phyloP scores from a whole-genome alignment of 129 eudicot species.

The Lactuca sativa region DNA sequence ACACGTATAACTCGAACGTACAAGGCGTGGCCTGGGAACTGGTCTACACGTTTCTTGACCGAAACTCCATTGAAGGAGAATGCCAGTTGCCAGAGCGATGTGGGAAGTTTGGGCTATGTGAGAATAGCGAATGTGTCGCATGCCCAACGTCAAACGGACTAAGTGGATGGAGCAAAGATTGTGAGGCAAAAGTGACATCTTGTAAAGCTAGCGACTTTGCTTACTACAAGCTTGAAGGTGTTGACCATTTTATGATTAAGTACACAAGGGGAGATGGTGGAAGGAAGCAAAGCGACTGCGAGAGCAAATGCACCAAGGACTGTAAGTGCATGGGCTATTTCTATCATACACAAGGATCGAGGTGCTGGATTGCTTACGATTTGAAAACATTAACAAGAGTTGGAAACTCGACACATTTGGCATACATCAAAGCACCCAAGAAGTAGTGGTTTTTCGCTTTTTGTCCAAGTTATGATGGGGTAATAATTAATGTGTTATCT shows the following conservation, averaged over 20 bases:
- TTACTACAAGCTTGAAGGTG: slow-evolving; percentile 45
- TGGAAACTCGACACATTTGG: slow-evolving; percentile 38
- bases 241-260: slow-evolving; percentile 47
- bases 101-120: slow-evolving; percentile 19
- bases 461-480: not conserved
- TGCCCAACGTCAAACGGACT: slow-evolving; percentile 45
- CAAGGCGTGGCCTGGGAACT: not conserved
- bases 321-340: slow-evolving; percentile 58
- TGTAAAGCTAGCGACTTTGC: slow-evolving; percentile 24
- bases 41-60: not conserved
- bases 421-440: slow-evolving; percentile 38
- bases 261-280: slow-evolving; percentile 39
- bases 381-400: slow-evolving; percentile 38
- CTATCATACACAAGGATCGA: slow-evolving; percentile 33
- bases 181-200: slow-evolving; percentile 28
- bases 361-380: slow-evolving; percentile 56
- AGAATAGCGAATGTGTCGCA: slow-evolving; percentile 32
- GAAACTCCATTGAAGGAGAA: not conserved
- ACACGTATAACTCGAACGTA: not conserved
- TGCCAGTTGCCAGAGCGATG: slow-evolving; percentile 9
- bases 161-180: slow-evolving; percentile 45
- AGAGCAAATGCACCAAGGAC: slow-evolving; percentile 37
- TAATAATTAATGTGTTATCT: not conserved
- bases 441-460: not conserved
- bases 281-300: slow-evolving; percentile 30